phyloP scores from a whole-genome alignment of 192 early-diverging fungal genomes.

The Neocallimastix lanati region DNA sequence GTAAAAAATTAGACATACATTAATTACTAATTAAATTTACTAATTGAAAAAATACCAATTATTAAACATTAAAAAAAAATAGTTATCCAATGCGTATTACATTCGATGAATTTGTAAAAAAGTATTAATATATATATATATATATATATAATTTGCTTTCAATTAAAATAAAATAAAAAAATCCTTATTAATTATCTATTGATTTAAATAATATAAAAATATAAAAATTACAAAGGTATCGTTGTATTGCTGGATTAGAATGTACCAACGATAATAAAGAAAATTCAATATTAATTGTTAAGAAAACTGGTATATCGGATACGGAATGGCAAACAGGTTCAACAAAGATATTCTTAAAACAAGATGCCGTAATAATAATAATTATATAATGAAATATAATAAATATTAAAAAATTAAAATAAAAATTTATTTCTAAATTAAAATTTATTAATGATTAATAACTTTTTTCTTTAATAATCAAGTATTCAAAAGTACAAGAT shows the following conservation, averaged over 20 bases:
- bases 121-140: too few species aligned
- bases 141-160: too few species aligned
- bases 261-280: neutral
- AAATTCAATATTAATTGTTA: slow-evolving; percentile 3
- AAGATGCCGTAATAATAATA: slow-evolving; percentile 14
- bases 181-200: neutral
- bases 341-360: slow-evolving; percentile 26
- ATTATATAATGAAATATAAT: too few species aligned
- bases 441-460: too few species aligned
- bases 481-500: slow-evolving; percentile 14
- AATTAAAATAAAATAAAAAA: too few species aligned
- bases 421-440: too few species aligned
- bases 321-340: slow-evolving; percentile 23
- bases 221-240: neutral
- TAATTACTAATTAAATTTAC: too few species aligned
- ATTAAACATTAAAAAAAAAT: too few species aligned
- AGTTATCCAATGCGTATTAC: slow-evolving; percentile 14
- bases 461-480: too few species aligned
- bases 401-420: too few species aligned
- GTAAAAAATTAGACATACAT: too few species aligned
- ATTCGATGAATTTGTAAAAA: slow-evolving; percentile 21
- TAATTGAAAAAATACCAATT: too few species aligned
- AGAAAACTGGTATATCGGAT: slow-evolving; percentile 3
- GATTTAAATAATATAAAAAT: neutral
- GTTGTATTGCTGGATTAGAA: neutral